Base-by-base conservation (phyloP, 371 early-diverging fungal species). In the Mortierella sp. region DNA sequence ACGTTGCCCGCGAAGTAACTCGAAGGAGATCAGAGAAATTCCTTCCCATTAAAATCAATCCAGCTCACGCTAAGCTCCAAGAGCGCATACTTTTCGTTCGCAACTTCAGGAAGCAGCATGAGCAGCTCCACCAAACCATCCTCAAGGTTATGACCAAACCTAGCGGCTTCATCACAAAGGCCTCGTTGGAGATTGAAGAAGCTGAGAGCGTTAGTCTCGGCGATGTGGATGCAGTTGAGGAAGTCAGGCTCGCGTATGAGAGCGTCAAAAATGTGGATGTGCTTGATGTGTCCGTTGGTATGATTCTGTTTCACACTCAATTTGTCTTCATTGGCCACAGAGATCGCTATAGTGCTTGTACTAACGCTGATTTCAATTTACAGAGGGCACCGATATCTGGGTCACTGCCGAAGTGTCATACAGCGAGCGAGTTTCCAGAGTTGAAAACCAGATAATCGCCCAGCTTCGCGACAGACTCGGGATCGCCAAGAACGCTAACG, bases 371-470 rank as follows among this genome's bases (percentile, higher is more conserved):
- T n/a, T 55, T 55, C 10, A 8, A 55, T 45, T 32, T 2, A 63
- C 58, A 86, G 98, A 99, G 77, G 99, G 99, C 16, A 95, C 97
- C 0, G 96, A 97, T 61, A 88, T 91, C 58, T 99, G 98, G 99
- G 93, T 95, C 48, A 89, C 89, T 43, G 96, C 97, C 22, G 98
- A 98, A 76, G 91, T 90, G 28, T 87, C 88, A 2, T 99, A 99
- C 88, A 98, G 97, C 78, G 98, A 98, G 81, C 92, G 95, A 22
- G 96, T 99, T 22, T 89, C 97, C 21, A 90, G 96, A 11, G 97
- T 99, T 4, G 99, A 99, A 83, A 97, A 97, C 85, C 97, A 97
- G 80, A 97, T 99, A 74, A 98, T 99, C 73, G 92, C 95, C 11
- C 91, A 94, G 22, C 90, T 99, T 48, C 92, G 98, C 28, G 98